Evolutionary conservation across 805 yeast species (phyloP).

Genomic region (Metschnikowia matae): DNA sequence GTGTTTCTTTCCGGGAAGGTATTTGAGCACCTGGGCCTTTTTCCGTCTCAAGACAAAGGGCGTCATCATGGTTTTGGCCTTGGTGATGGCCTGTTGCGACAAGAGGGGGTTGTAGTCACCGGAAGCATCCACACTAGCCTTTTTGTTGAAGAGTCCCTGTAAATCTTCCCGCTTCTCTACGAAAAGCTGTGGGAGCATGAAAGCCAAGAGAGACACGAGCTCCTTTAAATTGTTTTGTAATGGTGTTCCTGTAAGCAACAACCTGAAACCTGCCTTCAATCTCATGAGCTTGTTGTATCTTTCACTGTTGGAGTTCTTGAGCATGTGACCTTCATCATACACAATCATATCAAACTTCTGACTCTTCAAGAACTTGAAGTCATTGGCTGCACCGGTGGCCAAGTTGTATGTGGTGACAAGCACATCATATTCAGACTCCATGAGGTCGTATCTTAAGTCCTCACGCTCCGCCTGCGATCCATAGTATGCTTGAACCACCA

Average conservation of each 20-base stretch:
- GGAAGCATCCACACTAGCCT: conserved; percentile 61
- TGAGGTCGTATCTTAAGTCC: conserved; percentile 69
- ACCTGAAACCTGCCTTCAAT: conserved; percentile 75
- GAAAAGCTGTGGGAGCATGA: conserved; percentile 82
- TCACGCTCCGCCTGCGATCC: conserved; percentile 84
- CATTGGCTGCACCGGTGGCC: conserved; percentile 83
- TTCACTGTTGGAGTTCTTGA: conserved; percentile 85
- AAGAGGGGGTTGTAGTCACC: conserved; percentile 68
- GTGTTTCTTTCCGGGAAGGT: conserved; percentile 76
- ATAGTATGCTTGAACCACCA: conserved; percentile 87
- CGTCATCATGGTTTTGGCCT: conserved; percentile 97
- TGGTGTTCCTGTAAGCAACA: conserved; percentile 94
- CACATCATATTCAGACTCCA: conserved; percentile 67
- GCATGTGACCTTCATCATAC: conserved; percentile 97
- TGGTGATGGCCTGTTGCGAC: conserved; percentile 84
- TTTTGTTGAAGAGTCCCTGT: conserved; percentile 79
- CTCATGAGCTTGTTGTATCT: conserved; percentile 85
- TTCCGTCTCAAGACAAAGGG: conserved; percentile 93
- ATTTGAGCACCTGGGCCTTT: conserved; percentile 86
- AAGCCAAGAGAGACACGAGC: conserved; percentile 82
- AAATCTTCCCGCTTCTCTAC: conserved; percentile 78
- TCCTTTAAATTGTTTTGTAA: conserved; percentile 90
- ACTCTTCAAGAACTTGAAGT: conserved; percentile 70
- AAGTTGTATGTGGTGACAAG: conserved; percentile 90
- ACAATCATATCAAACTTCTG: conserved; percentile 82